Conservation (phyloP, 495 filamentous ascomycete species). For the Xylaria grammica region DNA sequence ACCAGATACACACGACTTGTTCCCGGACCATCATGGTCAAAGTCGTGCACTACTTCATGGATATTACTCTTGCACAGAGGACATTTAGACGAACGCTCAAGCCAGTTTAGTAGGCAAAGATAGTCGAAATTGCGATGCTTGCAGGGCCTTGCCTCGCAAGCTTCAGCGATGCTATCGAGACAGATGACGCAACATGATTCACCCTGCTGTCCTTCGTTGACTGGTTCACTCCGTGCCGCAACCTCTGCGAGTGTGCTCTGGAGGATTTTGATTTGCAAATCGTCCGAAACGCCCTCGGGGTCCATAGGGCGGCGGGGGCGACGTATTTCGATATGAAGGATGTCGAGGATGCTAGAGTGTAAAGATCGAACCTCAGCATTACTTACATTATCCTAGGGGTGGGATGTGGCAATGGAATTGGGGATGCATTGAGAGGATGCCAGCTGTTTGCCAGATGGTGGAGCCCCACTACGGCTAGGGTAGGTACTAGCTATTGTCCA, state of each 20-base stretch:
- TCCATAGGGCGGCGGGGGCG: conserved; percentile 35
- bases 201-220: conserved; percentile 27
- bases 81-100: conserved; percentile 73
- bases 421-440: neutral
- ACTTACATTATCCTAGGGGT: neutral
- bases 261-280: conserved; percentile 50
- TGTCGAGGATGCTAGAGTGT: neutral
- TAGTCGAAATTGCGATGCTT: conserved; percentile 83
- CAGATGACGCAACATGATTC: conserved; percentile 70
- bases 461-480: neutral
- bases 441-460: neutral
- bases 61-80: conserved; percentile 79
- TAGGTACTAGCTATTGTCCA: neutral
- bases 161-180: conserved; percentile 73
- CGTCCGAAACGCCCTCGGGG: conserved; percentile 27
- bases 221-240: conserved; percentile 31
- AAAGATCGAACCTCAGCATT: too few relatives aligned
- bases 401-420: neutral
- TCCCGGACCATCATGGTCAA: conserved; percentile 52
- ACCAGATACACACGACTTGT: conserved; percentile 55
- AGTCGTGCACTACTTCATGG: conserved; percentile 70
- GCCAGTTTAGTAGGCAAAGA: conserved; percentile 81
- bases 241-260: conserved; percentile 55
- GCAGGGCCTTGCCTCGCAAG: conserved; percentile 74
- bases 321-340: neutral